phyloP scores from a whole-genome alignment of 257 asterid species.

The Leonotis leonurus region DNA sequence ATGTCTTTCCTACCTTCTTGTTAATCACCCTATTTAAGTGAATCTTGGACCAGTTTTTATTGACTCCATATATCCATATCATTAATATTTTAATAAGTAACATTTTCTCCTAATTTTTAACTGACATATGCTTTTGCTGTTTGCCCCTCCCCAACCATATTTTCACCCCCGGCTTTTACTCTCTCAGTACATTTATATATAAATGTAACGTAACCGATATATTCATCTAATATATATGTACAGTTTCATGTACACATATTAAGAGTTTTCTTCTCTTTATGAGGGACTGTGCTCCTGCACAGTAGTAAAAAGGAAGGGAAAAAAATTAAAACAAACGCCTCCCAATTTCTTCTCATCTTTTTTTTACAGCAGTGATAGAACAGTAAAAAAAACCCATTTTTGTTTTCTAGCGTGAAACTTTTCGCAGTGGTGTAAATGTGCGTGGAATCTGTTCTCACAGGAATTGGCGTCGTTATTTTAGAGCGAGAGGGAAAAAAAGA shows the following conservation, averaged over 20 bases:
- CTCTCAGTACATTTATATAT: not conserved
- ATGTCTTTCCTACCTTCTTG: too few relatives aligned
- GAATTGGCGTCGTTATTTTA: not conserved
- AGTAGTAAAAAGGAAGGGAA: too few relatives aligned
- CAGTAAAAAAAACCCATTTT: not conserved
- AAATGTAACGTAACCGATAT: not conserved
- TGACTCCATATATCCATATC: too few relatives aligned
- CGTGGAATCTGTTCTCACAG: constrained; percentile 16
- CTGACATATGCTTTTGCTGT: too few relatives aligned
- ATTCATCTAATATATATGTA: not conserved
- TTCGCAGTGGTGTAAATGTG: not conserved
- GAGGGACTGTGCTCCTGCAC: not conserved
- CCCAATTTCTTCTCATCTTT: not conserved
- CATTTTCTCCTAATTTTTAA: too few relatives aligned
- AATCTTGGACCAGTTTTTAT: too few relatives aligned
- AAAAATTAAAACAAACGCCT: not conserved
- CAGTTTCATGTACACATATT: not conserved
- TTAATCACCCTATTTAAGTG: too few relatives aligned
- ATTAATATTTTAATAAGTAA: too few relatives aligned
- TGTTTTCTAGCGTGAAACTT: not conserved
- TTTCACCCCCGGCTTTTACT: too few relatives aligned
- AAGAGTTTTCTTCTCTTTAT: not conserved
- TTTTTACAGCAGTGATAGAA: constrained; percentile 4
- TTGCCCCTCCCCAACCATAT: too few relatives aligned
- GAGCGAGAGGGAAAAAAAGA: constrained; percentile 10